These are phyloP conservation scores for Cladosporium austrohemisphaericum DNA, from an alignment of 2,329 filamentous ascomycete genomes.

Conservation along the genomic window DNA sequence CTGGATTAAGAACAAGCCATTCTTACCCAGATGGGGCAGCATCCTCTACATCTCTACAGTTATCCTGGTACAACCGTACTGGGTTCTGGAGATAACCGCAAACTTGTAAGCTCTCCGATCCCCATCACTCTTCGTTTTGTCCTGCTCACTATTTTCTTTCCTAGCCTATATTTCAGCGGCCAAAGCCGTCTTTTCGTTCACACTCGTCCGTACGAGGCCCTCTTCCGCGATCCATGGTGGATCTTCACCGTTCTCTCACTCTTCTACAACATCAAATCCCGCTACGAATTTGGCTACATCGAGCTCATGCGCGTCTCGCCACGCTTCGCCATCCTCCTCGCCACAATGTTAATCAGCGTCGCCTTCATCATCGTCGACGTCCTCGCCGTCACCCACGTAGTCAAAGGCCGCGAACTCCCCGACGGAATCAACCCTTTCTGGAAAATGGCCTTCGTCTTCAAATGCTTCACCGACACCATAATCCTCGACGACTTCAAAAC, in stretches of 20 bases:
- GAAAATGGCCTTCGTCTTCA: slow-evolving; percentile 63
- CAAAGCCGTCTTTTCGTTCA: slow-evolving; percentile 46
- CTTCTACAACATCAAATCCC: slow-evolving; percentile 60
- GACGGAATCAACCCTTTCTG: slow-evolving; percentile 65
- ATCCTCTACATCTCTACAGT: slow-evolving; percentile 58
- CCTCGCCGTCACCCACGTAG: slow-evolving; percentile 51
- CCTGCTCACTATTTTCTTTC: neutral
- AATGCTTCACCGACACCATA: slow-evolving; percentile 64
- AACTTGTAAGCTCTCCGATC: slow-evolving; percentile 46
- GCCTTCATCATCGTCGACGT: slow-evolving; percentile 61
- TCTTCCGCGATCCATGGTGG: slow-evolving; percentile 67
- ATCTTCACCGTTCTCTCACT: slow-evolving; percentile 58
- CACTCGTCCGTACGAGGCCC: slow-evolving; percentile 57
- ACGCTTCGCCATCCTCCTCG: slow-evolving; percentile 60
- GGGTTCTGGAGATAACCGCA: slow-evolving; percentile 62
- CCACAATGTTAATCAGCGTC: slow-evolving; percentile 58
- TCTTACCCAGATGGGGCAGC: slow-evolving; percentile 42
- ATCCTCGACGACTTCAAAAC: slow-evolving; percentile 68
- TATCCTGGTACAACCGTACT: slow-evolving; percentile 58
- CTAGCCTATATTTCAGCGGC: slow-evolving; percentile 50
- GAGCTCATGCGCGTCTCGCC: slow-evolving; percentile 60
- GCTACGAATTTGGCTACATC: slow-evolving; percentile 55
- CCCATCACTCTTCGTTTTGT: neutral
- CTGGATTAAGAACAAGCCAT: slow-evolving; percentile 64
- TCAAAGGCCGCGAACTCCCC: slow-evolving; percentile 27